phyloP scores from a whole-genome alignment of 495 filamentous ascomycete genomes.

The Hapsidospora chrysogenum region DNA sequence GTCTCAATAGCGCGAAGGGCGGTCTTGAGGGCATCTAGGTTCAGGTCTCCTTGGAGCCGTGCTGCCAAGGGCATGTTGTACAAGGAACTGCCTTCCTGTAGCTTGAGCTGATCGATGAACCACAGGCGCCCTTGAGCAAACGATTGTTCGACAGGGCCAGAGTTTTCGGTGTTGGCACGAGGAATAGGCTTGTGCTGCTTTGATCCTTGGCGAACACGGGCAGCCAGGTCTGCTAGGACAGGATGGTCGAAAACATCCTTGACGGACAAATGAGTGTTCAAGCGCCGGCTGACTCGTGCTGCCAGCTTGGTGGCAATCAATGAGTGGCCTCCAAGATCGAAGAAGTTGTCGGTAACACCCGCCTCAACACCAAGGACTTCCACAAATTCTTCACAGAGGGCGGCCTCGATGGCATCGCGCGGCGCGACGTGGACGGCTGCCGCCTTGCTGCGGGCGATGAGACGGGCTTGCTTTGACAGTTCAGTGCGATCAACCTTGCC shows the following conservation, averaged over 20 bases:
- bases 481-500: conserved; percentile 5
- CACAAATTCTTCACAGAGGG: conserved; percentile 3
- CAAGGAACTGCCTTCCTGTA: conserved; percentile 3
- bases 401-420: conserved; percentile 1
- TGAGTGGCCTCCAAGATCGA: conserved; percentile 43
- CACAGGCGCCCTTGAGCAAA: too few species aligned
- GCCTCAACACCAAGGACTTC: conserved; percentile 12
- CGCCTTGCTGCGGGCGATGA: neutral
- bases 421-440: neutral
- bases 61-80: conserved; percentile 5
- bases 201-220: neutral
- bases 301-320: conserved; percentile 5
- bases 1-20: conserved; percentile 4
- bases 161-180: neutral
- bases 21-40: conserved; percentile 2
- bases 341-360: conserved; percentile 38
- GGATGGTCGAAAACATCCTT: conserved; percentile 5
- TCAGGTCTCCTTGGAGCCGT: conserved; percentile 4
- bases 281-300: conserved; percentile 3
- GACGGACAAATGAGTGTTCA: conserved; percentile 3
- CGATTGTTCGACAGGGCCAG: conserved; percentile 5
- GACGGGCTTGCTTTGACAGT: neutral
- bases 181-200: neutral
- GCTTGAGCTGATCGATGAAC: conserved; percentile 5
- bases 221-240: neutral